Evolutionary conservation across 805 yeast genomes (phyloP), one percentile per base, ranked within the genome.

Genomic region (Jamesozyma rosinii): DNA sequence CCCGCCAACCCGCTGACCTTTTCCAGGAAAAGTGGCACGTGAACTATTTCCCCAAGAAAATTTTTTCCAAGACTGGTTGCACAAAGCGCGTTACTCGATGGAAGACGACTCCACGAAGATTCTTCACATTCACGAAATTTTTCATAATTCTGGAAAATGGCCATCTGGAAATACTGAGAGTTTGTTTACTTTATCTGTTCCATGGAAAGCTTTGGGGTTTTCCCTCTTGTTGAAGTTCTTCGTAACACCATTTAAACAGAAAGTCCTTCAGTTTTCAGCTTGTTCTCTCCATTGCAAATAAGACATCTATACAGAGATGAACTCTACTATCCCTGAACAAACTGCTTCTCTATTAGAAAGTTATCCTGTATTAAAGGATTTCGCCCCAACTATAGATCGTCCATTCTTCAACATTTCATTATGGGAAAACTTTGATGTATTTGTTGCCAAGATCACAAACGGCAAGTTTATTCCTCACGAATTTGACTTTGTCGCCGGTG

Each of bases 401-500:
- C 64, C 65, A 24, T 62, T 63, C 38, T 63, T 63, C 47, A 63
- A 63, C 39, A 52, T 61, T 19, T 60, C 54, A 24, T 47, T 63
- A 35, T 63, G 65, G 63, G 49, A 48, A 4, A 40, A 54, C 26
- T 60, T 63, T 33, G 58, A 61, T 44, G 4, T 15, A 8, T 29
- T 42, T 34, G 52, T 52, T 13, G 37, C 52, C 5, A 21, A 27
- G 3, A 35, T 55, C 6, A 59, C 61, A 6, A 38, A 43, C 8
- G 64, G 65, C 14, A 44, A 44, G n/a, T 59, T 59, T 37, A 37
- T 51, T 21, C 65, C 65, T 8, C 46, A 52, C 26, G 72, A 79
- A 38, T 89, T 89, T 61, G 66, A 72, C 54, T 89, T 85, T 60
- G 66, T 74, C 38, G 75, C 76, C 54, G 77, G 79, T 54, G 58